phyloP scores from a whole-genome alignment of 495 filamentous ascomycete genomes.

The Filosporella fistucella region DNA sequence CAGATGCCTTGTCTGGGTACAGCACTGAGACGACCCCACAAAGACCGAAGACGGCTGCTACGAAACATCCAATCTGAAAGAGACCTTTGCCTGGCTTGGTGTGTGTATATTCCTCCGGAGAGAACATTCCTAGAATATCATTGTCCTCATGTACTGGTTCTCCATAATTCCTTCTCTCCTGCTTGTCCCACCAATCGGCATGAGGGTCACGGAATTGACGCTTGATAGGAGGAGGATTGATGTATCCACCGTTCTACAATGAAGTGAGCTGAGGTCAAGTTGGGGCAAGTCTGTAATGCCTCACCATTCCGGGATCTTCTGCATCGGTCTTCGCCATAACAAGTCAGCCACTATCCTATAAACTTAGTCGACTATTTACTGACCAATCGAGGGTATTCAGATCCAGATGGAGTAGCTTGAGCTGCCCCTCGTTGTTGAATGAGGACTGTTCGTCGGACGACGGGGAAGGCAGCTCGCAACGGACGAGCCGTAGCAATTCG shows the following conservation, averaged over 20 bases:
- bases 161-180: slow-evolving; percentile 92
- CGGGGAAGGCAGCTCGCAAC: slow-evolving; percentile 44
- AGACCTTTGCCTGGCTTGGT: slow-evolving; percentile 66
- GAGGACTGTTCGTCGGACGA: slow-evolving; percentile 38
- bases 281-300: slow-evolving; percentile 7
- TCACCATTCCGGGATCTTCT: slow-evolving; percentile 76
- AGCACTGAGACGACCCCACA: slow-evolving; percentile 62
- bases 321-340: slow-evolving; percentile 44
- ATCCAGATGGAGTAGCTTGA: background rate
- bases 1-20: slow-evolving; percentile 84
- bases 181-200: slow-evolving; percentile 95
- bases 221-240: slow-evolving; percentile 80
- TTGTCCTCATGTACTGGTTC: slow-evolving; percentile 97
- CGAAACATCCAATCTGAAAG: slow-evolving; percentile 69
- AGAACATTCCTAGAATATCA: slow-evolving; percentile 89
- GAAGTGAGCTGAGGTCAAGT: background rate
- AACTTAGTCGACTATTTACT: slow-evolving; percentile 34
- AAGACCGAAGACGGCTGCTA: slow-evolving; percentile 64
- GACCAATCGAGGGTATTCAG: slow-evolving; percentile 33
- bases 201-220: slow-evolving; percentile 89
- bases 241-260: slow-evolving; percentile 82
- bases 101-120: slow-evolving; percentile 85
- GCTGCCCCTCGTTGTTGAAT: slow-evolving; percentile 45
- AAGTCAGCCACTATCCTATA: slow-evolving; percentile 25
- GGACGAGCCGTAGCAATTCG: slow-evolving; percentile 47